Evolutionary conservation across 2,329 filamentous ascomycete species (phyloP).

Genomic region (Alternaria incomplexa): DNA sequence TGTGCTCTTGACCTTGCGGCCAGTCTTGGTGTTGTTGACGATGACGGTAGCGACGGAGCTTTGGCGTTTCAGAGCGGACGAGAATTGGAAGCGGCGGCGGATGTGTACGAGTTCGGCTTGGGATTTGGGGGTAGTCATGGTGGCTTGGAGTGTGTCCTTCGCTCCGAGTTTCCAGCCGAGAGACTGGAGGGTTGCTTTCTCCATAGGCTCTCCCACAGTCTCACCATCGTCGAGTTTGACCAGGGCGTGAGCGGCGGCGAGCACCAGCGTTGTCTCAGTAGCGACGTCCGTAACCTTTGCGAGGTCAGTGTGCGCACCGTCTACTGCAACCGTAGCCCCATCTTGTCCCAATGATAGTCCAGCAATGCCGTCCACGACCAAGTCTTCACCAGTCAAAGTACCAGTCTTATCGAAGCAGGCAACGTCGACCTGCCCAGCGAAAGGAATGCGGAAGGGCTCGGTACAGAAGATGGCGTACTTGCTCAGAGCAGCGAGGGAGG

Average conservation of each 20-base stretch:
- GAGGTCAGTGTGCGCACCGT: slow-evolving; percentile 84
- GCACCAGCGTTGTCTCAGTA: slow-evolving; percentile 86
- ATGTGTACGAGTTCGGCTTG: slow-evolving; percentile 82
- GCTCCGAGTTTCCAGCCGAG: slow-evolving; percentile 92
- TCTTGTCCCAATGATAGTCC: slow-evolving; percentile 77
- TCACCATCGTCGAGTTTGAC: slow-evolving; percentile 97
- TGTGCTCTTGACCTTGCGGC: slow-evolving; percentile 79
- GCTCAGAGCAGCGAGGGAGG: slow-evolving; percentile 89
- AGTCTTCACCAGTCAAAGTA: slow-evolving; percentile 92
- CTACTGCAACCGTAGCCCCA: slow-evolving; percentile 71
- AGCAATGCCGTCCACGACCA: slow-evolving; percentile 96
- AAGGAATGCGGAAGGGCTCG: slow-evolving; percentile 97
- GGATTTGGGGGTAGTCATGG: slow-evolving; percentile 59
- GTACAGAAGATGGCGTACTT: slow-evolving; percentile 98
- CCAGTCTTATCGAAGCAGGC: slow-evolving; percentile 99
- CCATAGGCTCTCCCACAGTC: slow-evolving; percentile 97
- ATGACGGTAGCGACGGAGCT: slow-evolving; percentile 89
- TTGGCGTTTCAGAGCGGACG: slow-evolving; percentile 92
- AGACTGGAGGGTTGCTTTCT: slow-evolving; percentile 89
- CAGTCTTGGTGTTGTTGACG: slow-evolving; percentile 72
- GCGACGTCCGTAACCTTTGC: slow-evolving; percentile 72
- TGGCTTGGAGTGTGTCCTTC: slow-evolving; percentile 82
- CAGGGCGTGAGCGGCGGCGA: slow-evolving; percentile 92
- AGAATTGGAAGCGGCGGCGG: slow-evolving; percentile 97
- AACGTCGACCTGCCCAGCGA: slow-evolving; percentile 91